Base-by-base conservation (phyloP, 306 rosid genomes). In the Acacia confusa region DNA sequence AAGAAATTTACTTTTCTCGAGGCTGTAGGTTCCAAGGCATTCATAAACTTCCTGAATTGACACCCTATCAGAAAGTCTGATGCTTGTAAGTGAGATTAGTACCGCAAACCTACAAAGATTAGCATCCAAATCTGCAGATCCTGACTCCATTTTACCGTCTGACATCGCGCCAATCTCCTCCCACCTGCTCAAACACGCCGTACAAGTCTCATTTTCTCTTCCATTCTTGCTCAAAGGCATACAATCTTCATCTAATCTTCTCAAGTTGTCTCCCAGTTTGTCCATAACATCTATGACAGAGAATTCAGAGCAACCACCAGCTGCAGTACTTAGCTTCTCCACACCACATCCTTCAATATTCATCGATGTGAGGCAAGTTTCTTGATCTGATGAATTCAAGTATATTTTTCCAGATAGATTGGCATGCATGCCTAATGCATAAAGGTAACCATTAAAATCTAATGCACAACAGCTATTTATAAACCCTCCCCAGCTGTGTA, bases 241-340 rank as follows among this genome's bases (percentile, higher is more conserved):
- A 81, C 94, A 88, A 47, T 65, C 92, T 84, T 87, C 84, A 44
- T 81, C 83, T 72, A 87, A 74, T 61, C n/a, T 58, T 60, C 65
- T 81, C 77, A 88, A 30, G n/a, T 77, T 50, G 16, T 66, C 71
- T 53, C 91, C 86, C 44, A 90, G 81, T 27, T 83, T 82, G 41
- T 70, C 36, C 28, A 43, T 10, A 41, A 88, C 97, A 86, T 90
- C 90, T 30, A 14, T 7, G 60, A 84, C 36, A 7, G 79, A 78
- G 73, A 79, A 88, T 63, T 88, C 87, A 76, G 92, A 87, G 80
- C 94, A 88, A 52, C 91, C 84, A 25, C 94, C 88, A 20, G 43
- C 55, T 77, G 89, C 94, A 72, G 86, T 74, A 3, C 88, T 86
- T 64, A 88, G 82, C 83, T 87, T 87, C 72, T 90, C 84, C 25